phyloP scores from a whole-genome alignment of 2,329 filamentous ascomycete genomes.

The Ascochyta pisi region DNA sequence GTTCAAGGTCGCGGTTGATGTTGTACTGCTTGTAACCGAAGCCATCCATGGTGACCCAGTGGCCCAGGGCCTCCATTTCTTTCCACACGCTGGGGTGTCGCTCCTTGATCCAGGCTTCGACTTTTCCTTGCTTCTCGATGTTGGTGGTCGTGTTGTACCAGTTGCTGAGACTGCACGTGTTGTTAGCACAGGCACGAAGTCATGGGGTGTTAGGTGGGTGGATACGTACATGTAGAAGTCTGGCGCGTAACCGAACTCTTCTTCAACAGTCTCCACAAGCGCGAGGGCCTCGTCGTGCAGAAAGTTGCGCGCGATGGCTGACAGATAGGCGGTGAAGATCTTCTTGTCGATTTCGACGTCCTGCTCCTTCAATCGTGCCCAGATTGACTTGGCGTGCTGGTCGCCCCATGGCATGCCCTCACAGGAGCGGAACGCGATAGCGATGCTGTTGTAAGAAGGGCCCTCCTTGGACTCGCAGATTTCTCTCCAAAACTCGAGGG shows the following conservation, averaged over 20 bases:
- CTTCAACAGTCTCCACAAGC: conserved; percentile 71
- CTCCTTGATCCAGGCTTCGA: conserved; percentile 76
- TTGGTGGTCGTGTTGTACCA: conserved; percentile 77
- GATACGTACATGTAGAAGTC: conserved; percentile 72
- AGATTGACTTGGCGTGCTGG: conserved; percentile 63
- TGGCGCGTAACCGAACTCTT: conserved; percentile 70
- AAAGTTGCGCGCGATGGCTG: conserved; percentile 75
- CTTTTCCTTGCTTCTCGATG: conserved; percentile 68
- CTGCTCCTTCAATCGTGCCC: conserved; percentile 73
- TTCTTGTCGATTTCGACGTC: conserved; percentile 77
- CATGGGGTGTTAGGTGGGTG: not conserved
- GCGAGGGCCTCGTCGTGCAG: conserved; percentile 71
- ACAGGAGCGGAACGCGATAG: conserved; percentile 81
- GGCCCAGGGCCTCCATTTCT: conserved; percentile 64
- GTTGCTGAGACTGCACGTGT: conserved; percentile 67
- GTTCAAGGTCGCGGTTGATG: conserved; percentile 43
- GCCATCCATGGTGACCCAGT: conserved; percentile 44
- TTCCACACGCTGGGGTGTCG: conserved; percentile 74
- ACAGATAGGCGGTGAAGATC: conserved; percentile 79
- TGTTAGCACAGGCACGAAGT: conserved; percentile 19
- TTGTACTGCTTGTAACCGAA: conserved; percentile 47
- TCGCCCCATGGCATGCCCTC: conserved; percentile 63
- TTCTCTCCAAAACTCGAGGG: conserved; percentile 81
- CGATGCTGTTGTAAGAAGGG: conserved; percentile 80
- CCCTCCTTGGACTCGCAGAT: conserved; percentile 86